phyloP scores from a whole-genome alignment of 2,329 filamentous ascomycete species.

The Rhexocercosporidium sp. region DNA sequence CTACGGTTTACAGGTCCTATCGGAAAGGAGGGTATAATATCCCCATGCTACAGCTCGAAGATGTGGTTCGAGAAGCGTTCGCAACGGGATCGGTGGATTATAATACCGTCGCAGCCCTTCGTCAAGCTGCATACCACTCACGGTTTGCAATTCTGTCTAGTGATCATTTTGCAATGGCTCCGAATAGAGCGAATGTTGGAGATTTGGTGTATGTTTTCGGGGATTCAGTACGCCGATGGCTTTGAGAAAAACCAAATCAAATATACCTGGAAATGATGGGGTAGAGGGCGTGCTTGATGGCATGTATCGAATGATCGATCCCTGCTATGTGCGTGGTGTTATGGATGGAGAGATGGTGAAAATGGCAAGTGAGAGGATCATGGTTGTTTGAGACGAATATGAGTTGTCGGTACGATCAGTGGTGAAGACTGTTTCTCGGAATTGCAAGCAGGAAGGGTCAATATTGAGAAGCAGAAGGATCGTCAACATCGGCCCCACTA shows the following conservation, averaged over 20 bases:
- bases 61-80: neutral
- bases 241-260: neutral
- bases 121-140: neutral
- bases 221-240: neutral
- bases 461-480: no score
- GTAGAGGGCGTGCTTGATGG: neutral
- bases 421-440: no score
- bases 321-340: neutral
- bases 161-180: neutral
- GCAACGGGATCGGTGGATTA: neutral
- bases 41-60: neutral
- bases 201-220: neutral
- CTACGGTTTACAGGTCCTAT: no score
- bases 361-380: neutral
- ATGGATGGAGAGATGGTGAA: neutral
- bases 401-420: no score
- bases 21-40: no score
- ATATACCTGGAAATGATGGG: neutral
- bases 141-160: neutral
- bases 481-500: no score
- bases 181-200: neutral
- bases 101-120: neutral
- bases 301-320: slow-evolving; percentile 1
- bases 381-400: neutral
- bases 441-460: no score